Evolutionary conservation across 768 basidiomycete genomes (phyloP).

Genomic region (Mrakia frigida): DNA sequence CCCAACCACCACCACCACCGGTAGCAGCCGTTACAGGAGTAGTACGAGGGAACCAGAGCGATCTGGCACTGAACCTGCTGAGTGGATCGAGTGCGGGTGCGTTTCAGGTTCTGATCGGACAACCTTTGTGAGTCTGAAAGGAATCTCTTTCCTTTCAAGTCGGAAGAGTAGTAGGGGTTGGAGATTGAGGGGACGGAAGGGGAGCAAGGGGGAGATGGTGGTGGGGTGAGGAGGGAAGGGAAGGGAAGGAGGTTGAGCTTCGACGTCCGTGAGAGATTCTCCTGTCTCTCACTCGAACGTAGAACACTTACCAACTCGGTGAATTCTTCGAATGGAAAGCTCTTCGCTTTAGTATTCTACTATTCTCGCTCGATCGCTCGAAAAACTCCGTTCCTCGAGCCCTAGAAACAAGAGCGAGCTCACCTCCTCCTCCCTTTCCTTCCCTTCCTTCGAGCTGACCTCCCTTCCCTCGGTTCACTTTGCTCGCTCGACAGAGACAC

Average conservation of each 20-base stretch:
- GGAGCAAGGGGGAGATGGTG: neutral
- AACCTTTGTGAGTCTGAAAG: conserved; percentile 15
- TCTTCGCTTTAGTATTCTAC: no score
- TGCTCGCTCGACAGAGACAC: conserved; percentile 53
- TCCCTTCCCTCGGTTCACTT: neutral
- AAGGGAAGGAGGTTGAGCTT: neutral
- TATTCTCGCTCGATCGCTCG: no score
- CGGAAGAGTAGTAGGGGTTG: neutral
- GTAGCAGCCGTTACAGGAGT: neutral
- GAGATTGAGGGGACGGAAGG: neutral
- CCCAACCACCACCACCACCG: neutral
- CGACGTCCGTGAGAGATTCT: neutral
- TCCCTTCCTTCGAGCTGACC: neutral
- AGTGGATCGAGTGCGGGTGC: conserved; percentile 25
- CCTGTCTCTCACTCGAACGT: neutral
- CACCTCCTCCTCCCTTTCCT: neutral
- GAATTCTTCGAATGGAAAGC: no score
- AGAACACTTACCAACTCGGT: no score
- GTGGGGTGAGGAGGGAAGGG: neutral
- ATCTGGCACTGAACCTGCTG: conserved; percentile 27
- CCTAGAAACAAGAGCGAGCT: no score
- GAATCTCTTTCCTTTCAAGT: no score
- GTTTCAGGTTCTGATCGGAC: conserved; percentile 30
- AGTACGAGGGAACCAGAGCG: neutral
- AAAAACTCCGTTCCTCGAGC: neutral